Evolutionary conservation across 805 yeast genomes (phyloP), one percentile per base, ranked within the genome.

Genomic region (Metschnikowia vanudenii): DNA sequence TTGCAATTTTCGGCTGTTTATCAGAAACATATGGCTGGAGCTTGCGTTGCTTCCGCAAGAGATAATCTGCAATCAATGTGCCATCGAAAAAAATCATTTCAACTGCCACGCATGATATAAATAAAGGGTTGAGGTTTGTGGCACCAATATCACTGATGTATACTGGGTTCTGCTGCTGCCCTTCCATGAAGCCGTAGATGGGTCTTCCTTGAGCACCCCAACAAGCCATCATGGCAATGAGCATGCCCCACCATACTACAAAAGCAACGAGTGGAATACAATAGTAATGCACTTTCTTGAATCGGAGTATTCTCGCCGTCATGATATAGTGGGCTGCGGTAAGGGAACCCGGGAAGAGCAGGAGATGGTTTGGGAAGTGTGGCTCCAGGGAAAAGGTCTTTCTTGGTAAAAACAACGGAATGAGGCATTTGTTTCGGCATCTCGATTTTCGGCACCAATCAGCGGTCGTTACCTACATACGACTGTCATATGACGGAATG

Each of bases 101-200:
- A 60, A 82, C 74, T 0, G 83, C 87, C 1, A 87, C 74, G 56
- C 96, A 84, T 13, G 85, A 69, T 31, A 91, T 88, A 65, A 92
- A 91, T 18, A 91, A 65, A 1, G 96, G 96, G 62, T 90, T 86
- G 41, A 88, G 69, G 55, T 82, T 83, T 8, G 96, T 86, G 8
- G 97, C 97, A 3, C 92, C 97, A 42, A 91, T 79, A 59, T 91
- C 87, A 3, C 96, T 85, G 39, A 92, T 79, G 65, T 85, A 92
- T 2, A 88, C 82, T 32, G 83, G 78, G 33, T 65, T 57, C 52
- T 74, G 80, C 2, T 65, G 50, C 0, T 61, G 40, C 5, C 28
- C 28, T 9, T 5, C 28, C 28, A 26, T 26, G 28, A 26, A 26
- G 9, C 47, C 47, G 28, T 87, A 85, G 9, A 76, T 69, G 0